Evolutionary conservation across 2,329 filamentous ascomycete species (phyloP).

Genomic region (Ceratocystis alfenasii): DNA sequence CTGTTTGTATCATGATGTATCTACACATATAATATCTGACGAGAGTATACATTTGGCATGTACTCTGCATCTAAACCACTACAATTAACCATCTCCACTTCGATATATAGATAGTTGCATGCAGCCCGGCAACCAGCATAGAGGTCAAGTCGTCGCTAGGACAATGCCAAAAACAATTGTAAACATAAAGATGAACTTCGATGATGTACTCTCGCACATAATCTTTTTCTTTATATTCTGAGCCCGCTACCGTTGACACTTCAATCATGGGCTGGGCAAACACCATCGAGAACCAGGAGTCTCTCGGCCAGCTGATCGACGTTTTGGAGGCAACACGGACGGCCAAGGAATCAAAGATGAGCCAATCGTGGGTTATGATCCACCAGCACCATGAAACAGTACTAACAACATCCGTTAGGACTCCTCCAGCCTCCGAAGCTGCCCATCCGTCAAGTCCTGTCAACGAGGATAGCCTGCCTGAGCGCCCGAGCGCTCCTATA

Average conservation of each 20-base stretch:
- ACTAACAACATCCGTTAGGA: not conserved
- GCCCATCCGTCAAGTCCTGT: not conserved
- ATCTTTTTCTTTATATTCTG: not conserved
- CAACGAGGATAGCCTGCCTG: conserved; percentile 1
- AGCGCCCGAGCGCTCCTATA: conserved; percentile 9
- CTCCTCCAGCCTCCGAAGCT: not conserved
- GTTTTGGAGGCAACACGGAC: not conserved
- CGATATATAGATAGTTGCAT: not conserved
- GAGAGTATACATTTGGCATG: not conserved
- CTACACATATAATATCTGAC: not conserved
- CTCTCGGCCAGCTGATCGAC: conserved; percentile 1
- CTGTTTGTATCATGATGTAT: not conserved
- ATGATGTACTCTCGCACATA: not conserved
- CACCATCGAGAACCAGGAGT: not conserved
- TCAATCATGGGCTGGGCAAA: not conserved
- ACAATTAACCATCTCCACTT: not conserved
- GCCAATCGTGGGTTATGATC: not conserved
- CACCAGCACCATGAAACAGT: not conserved
- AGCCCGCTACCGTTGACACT: not conserved
- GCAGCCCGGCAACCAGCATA: conserved; percentile 8
- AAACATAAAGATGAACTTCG: not conserved
- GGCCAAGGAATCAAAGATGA: not conserved
- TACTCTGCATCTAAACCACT: not conserved
- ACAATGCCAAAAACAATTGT: not conserved
- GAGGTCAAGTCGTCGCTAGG: not conserved